phyloP scores from a whole-genome alignment of 805 yeast species.

The Candida railenensis region DNA sequence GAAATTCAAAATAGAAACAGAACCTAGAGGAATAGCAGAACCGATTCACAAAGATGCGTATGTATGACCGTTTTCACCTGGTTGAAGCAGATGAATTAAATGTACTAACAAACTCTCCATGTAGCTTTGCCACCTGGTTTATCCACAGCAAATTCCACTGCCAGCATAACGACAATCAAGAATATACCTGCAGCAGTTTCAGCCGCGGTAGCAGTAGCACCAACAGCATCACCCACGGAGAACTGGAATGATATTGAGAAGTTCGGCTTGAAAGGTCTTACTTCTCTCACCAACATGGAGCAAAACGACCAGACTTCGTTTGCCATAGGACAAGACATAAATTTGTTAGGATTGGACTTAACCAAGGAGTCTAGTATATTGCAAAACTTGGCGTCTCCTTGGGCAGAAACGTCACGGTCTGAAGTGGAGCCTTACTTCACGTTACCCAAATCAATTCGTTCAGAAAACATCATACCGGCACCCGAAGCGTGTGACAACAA shows the following conservation, averaged over 20 bases:
- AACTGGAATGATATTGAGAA: conserved; percentile 46
- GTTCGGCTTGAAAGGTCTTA: conserved; percentile 68
- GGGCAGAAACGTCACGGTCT: conserved; percentile 89
- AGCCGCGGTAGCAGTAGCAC: background rate
- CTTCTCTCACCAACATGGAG: conserved; percentile 60
- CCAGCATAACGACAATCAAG: background rate
- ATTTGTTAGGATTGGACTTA: conserved; percentile 64
- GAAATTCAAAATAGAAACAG: too few species aligned
- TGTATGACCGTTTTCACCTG: too few species aligned
- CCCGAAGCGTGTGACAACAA: conserved; percentile 49
- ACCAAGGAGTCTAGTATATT: conserved; percentile 49
- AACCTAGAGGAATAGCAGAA: too few species aligned
- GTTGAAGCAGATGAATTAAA: too few species aligned
- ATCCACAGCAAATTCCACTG: conserved; percentile 9
- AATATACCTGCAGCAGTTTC: background rate
- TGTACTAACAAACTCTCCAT: conserved; percentile 5
- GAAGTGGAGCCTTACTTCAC: conserved; percentile 84
- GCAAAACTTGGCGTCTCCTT: conserved; percentile 80
- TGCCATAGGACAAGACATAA: conserved; percentile 75
- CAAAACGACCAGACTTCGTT: conserved; percentile 61
- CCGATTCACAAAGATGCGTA: too few species aligned
- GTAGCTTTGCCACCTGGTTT: conserved; percentile 30
- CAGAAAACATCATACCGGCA: conserved; percentile 32
- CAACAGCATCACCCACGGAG: conserved; percentile 3
- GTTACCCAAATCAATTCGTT: conserved; percentile 51